Conservation (phyloP, 495 filamentous ascomycete genomes). For the Baudoinia panamericana region DNA sequence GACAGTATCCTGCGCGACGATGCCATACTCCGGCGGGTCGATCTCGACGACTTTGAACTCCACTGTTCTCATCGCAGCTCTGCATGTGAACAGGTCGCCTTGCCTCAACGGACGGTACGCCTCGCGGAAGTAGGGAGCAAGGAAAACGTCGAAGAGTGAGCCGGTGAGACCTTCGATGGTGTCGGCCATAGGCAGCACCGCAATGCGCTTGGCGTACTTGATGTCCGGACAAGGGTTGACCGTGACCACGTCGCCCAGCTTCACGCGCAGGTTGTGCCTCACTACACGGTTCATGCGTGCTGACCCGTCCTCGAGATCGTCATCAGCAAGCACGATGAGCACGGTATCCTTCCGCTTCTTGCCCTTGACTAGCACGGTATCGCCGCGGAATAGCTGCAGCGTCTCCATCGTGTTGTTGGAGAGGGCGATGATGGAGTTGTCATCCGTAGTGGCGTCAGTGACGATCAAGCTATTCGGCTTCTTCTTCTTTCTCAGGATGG, state of each 20-base stretch:
- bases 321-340: slow-evolving; percentile 90
- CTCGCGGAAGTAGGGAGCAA: slow-evolving; percentile 98
- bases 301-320: slow-evolving; percentile 93
- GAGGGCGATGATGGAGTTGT: slow-evolving; percentile 97
- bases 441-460: slow-evolving; percentile 95
- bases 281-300: slow-evolving; percentile 96
- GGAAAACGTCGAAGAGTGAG: slow-evolving; percentile 96
- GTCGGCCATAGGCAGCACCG: slow-evolving; percentile 94
- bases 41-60: slow-evolving; percentile 99
- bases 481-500: slow-evolving; percentile 99
- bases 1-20: slow-evolving; percentile 95
- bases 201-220: slow-evolving; percentile 99
- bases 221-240: slow-evolving; percentile 99
- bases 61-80: slow-evolving; percentile 95
- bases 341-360: slow-evolving; percentile 99
- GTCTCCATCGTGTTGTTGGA: slow-evolving; percentile 99
- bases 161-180: slow-evolving; percentile 95
- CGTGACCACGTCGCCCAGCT: slow-evolving; percentile 94
- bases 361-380: slow-evolving; percentile 93
- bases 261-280: slow-evolving; percentile 92
- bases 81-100: slow-evolving; percentile 91
- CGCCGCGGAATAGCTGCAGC: slow-evolving; percentile 92
- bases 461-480: slow-evolving; percentile 99
- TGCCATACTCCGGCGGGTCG: slow-evolving; percentile 93
- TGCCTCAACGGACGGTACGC: slow-evolving; percentile 93